These are phyloP conservation scores for Xylaria polymorpha DNA, from an alignment of 2,329 filamentous ascomycete species.

Conservation along the genomic window DNA sequence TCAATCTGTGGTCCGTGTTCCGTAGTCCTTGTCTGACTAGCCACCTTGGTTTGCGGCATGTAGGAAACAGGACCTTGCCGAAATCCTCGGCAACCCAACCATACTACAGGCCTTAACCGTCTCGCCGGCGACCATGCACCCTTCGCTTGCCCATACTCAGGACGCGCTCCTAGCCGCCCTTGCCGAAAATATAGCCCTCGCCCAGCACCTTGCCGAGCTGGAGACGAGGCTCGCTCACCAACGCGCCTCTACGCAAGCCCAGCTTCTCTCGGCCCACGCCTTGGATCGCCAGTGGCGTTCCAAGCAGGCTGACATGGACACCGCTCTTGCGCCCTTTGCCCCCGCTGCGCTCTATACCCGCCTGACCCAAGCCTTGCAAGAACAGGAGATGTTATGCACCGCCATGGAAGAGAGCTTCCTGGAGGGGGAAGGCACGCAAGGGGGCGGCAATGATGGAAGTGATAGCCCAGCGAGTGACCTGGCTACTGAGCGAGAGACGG, in stretches of 20 bases:
- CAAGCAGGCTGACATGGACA: constrained; percentile 90
- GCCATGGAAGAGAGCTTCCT: constrained; percentile 95
- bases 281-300: constrained; percentile 92
- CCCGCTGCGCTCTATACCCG: constrained; percentile 88
- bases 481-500: constrained; percentile 82
- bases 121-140: constrained; percentile 74
- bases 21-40: background rate
- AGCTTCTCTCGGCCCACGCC: constrained; percentile 83
- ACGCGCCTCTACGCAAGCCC: constrained; percentile 79
- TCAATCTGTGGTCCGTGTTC: background rate
- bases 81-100: constrained; percentile 71
- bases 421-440: constrained; percentile 61
- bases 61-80: constrained; percentile 82
- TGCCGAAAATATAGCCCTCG: constrained; percentile 76
- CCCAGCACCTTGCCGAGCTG: constrained; percentile 69
- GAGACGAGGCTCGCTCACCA: constrained; percentile 69
- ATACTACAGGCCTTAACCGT: constrained; percentile 81
- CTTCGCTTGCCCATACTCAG: constrained; percentile 74
- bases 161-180: constrained; percentile 73
- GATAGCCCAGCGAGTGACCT: constrained; percentile 53
- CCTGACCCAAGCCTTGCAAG: constrained; percentile 78
- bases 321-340: constrained; percentile 83
- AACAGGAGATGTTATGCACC: constrained; percentile 83
- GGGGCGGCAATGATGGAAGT: constrained; percentile 18
- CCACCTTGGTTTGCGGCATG: constrained; percentile 37